These are phyloP conservation scores for Candida suzukii DNA, from an alignment of 805 yeast species.

Conservation along the genomic window DNA sequence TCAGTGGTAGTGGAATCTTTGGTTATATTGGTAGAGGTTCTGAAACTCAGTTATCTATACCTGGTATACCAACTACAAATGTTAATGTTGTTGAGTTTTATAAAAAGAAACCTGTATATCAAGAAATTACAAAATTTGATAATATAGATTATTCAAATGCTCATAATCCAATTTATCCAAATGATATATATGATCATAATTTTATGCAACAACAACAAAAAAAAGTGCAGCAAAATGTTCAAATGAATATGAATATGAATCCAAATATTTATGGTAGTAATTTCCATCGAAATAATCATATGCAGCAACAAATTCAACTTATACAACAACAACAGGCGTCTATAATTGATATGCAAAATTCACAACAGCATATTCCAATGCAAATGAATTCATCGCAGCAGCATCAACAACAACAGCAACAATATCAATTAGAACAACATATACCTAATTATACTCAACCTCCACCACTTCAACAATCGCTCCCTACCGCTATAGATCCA, in stretches of 20 bases:
- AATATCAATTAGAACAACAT: too few species aligned
- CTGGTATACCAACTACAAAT: constrained; percentile 33
- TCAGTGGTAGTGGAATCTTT: constrained; percentile 77
- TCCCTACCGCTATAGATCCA: too few species aligned
- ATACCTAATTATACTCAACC: too few species aligned
- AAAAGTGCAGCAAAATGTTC: constrained; percentile 23
- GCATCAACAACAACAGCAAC: constrained; percentile 2
- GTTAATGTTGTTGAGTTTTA: constrained; percentile 11
- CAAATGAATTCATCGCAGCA: constrained; percentile 1
- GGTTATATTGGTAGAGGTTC: constrained; percentile 58
- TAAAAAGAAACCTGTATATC: constrained; percentile 22
- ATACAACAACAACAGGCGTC: constrained; percentile 12
- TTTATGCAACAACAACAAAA: constrained; percentile 8
- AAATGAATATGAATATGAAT: too few species aligned
- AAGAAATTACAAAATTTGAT: constrained; percentile 31
- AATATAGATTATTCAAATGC: constrained; percentile 14
- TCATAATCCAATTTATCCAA: constrained; percentile 8
- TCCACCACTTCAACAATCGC: neutral
- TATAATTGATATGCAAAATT: too few species aligned
- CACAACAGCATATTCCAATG: neutral
- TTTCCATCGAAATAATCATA: constrained; percentile 21
- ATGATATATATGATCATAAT: constrained; percentile 15
- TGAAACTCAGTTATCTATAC: constrained; percentile 49
- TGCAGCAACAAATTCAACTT: constrained; percentile 21
- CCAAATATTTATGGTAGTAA: too few species aligned